Conservation (phyloP, 2,329 filamentous ascomycete genomes). For the Hirsutella rhossiliensis region DNA sequence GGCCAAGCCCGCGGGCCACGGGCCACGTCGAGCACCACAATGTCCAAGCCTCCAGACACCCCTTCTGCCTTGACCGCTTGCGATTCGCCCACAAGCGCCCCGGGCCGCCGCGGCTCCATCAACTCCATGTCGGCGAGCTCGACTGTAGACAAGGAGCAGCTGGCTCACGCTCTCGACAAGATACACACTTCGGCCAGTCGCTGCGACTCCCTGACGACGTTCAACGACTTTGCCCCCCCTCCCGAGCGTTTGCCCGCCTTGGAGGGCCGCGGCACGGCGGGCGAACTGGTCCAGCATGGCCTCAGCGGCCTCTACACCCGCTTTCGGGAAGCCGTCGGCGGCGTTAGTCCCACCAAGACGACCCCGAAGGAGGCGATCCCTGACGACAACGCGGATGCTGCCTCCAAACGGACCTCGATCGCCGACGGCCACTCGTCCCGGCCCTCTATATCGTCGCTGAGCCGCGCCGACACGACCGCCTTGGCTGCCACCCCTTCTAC, state of each 20-base stretch:
- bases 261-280: slow-evolving; percentile 58
- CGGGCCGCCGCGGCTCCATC: slow-evolving; percentile 25
- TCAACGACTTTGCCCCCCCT: slow-evolving; percentile 79
- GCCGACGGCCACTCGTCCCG: slow-evolving; percentile 28
- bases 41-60: slow-evolving; percentile 16
- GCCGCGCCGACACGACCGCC: slow-evolving; percentile 26
- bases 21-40: slow-evolving; percentile 17
- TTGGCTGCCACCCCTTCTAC: slow-evolving; percentile 15
- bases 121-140: slow-evolving; percentile 27
- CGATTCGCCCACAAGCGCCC: slow-evolving; percentile 18
- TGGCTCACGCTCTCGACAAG: slow-evolving; percentile 68
- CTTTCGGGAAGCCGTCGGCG: slow-evolving; percentile 71
- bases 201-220: slow-evolving; percentile 75
- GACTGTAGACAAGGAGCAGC: slow-evolving; percentile 53
- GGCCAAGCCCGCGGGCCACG: neutral
- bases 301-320: slow-evolving; percentile 82
- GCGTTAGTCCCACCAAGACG: slow-evolving; percentile 34
- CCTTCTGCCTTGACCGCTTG: slow-evolving; percentile 13
- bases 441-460: slow-evolving; percentile 25
- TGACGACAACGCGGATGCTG: slow-evolving; percentile 20
- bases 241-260: slow-evolving; percentile 42
- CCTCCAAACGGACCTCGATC: slow-evolving; percentile 30
- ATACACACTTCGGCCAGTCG: slow-evolving; percentile 86
- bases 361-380: slow-evolving; percentile 17
- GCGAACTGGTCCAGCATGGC: slow-evolving; percentile 71